Percentiles rank a stretch among this genome's conserved stretches.
Evolutionary conservation across 495 filamentous ascomycete species (phyloP).

Genomic region (Hypoxylon fuscum): DNA sequence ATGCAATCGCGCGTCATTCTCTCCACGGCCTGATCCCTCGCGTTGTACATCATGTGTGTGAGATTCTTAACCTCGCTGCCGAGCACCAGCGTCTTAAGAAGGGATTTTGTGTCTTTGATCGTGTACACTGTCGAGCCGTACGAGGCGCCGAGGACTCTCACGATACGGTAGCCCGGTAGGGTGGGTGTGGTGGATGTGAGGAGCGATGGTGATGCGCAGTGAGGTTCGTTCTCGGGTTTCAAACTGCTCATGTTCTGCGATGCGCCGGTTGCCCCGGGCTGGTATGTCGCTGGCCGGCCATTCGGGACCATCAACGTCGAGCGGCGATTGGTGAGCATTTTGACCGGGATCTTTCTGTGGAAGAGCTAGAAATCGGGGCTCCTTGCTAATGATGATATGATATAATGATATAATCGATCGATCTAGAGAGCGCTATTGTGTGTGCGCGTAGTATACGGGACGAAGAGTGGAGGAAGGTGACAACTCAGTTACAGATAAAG

Average conservation of each 20-base stretch:
- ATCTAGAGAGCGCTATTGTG: no score
- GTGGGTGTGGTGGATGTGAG: conserved; percentile 32
- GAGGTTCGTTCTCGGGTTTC: conserved; percentile 32
- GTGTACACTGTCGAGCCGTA: conserved; percentile 33
- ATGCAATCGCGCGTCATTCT: conserved; percentile 37
- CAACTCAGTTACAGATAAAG: not conserved
- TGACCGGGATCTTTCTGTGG: not conserved
- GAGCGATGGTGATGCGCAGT: conserved; percentile 24
- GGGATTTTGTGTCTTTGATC: conserved; percentile 33
- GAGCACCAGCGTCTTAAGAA: conserved; percentile 13
- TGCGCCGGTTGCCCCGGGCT: not conserved
- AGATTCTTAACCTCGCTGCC: conserved; percentile 30
- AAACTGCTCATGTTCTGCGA: conserved; percentile 13
- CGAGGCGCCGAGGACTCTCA: conserved; percentile 27
- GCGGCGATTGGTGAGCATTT: conserved; percentile 42
- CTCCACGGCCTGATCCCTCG: conserved; percentile 36
- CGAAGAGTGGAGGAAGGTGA: not conserved
- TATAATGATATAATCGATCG: no score
- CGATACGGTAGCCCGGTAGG: conserved; percentile 32
- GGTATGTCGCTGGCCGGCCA: conserved; percentile 16
- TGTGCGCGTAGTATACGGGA: not conserved
- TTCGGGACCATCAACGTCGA: conserved; percentile 36
- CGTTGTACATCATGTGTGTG: conserved; percentile 35
- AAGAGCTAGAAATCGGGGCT: not conserved
- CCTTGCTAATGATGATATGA: not conserved